These are phyloP conservation scores for Ceriops tagal DNA, from an alignment of 345 rosid genomes.

Conservation along the genomic window DNA sequence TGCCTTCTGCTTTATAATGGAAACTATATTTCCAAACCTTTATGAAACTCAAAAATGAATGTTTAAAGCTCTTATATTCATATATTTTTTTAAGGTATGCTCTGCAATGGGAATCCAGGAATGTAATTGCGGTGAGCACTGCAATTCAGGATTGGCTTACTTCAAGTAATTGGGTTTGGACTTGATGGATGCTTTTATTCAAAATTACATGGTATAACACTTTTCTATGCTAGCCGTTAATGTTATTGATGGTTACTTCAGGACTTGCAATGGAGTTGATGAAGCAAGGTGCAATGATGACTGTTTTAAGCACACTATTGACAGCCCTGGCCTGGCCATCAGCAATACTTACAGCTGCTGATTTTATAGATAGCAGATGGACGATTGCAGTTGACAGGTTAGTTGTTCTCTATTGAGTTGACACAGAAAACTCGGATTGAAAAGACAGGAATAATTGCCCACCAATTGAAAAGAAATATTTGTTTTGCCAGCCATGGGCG, in stretches of 20 bases:
- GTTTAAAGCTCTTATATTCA: not conserved
- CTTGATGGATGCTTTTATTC: constrained; percentile 16
- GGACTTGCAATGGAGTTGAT: constrained; percentile 75
- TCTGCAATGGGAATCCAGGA: constrained; percentile 88
- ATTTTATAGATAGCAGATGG: constrained; percentile 94
- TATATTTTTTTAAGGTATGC: constrained; percentile 51
- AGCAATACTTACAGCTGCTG: constrained; percentile 69
- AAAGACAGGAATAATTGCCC: constrained; percentile 7
- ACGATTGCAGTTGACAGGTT: constrained; percentile 87
- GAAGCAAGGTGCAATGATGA: constrained; percentile 97
- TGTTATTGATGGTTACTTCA: constrained; percentile 27
- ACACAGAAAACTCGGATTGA: constrained; percentile 4
- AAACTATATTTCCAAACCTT: constrained; percentile 1
- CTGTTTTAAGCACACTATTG: constrained; percentile 76
- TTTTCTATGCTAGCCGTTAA: constrained; percentile 11
- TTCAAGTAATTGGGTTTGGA: constrained; percentile 65
- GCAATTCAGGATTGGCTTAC: constrained; percentile 98
- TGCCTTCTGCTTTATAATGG: not conserved
- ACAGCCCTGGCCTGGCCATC: constrained; percentile 93
- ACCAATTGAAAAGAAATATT: constrained; percentile 5
- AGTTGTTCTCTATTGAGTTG: constrained; percentile 15
- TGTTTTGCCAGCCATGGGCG: not conserved
- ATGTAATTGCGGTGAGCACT: constrained; percentile 89
- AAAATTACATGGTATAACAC: not conserved
- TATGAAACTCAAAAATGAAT: constrained; percentile 7